Conservation (phyloP, 495 filamentous ascomycete species). For the Penicillium arizonense region DNA sequence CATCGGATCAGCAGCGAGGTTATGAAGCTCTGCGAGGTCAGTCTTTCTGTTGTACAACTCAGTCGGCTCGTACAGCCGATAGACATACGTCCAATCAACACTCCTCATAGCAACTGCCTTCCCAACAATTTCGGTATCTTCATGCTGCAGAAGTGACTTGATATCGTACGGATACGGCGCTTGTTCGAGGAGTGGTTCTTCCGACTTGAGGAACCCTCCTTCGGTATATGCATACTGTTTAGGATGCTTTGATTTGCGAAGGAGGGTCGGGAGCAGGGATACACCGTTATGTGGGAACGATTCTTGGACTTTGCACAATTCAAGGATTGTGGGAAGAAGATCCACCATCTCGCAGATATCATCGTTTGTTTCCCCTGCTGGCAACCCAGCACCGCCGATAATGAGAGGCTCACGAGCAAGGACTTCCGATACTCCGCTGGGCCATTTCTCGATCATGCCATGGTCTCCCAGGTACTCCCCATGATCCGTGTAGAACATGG, state of each 20-base stretch:
- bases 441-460: slow-evolving; percentile 31
- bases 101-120: slow-evolving; percentile 25
- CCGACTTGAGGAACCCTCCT: slow-evolving; percentile 21
- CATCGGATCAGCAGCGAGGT: slow-evolving; percentile 15
- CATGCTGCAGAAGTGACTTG: slow-evolving; percentile 26
- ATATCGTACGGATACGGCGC: slow-evolving; percentile 28
- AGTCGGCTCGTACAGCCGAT: slow-evolving; percentile 25
- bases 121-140: slow-evolving; percentile 23
- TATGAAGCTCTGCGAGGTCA: slow-evolving; percentile 22
- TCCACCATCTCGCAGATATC: slow-evolving; percentile 32
- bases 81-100: slow-evolving; percentile 21
- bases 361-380: slow-evolving; percentile 14
- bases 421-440: slow-evolving; percentile 23
- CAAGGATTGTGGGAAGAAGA: slow-evolving; percentile 27
- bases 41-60: slow-evolving; percentile 23
- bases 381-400: slow-evolving; percentile 27
- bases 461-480: slow-evolving; percentile 29
- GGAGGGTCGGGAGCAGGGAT: slow-evolving; percentile 17
- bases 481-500: slow-evolving; percentile 28
- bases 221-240: slow-evolving; percentile 26
- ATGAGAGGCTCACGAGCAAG: slow-evolving; percentile 27
- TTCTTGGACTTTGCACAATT: slow-evolving; percentile 22
- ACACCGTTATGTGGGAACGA: slow-evolving; percentile 22
- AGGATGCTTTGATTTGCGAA: slow-evolving; percentile 13
- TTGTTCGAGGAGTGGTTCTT: slow-evolving; percentile 27